phyloP scores from a whole-genome alignment of 495 filamentous ascomycete species.

The Terfezia boudieri region DNA sequence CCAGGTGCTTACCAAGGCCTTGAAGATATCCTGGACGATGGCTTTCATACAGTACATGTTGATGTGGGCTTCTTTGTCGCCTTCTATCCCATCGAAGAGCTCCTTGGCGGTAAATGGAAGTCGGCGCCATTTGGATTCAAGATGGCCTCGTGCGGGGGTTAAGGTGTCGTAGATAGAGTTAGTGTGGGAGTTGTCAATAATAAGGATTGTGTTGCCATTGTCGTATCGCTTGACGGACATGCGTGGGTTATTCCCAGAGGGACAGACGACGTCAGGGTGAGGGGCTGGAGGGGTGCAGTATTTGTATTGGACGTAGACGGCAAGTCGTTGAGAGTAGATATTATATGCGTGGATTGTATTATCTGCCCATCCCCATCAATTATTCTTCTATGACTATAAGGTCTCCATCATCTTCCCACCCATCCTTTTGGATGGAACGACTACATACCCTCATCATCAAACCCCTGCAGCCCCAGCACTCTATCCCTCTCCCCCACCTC shows the following conservation, averaged over 20 bases:
- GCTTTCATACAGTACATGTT: conserved; percentile 28
- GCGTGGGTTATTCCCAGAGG: conserved; percentile 11
- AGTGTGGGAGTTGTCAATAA: conserved; percentile 30
- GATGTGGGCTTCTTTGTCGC: conserved; percentile 18
- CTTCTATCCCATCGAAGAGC: conserved; percentile 13
- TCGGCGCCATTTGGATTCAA: conserved; percentile 30
- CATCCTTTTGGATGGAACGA: neutral
- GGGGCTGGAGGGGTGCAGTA: conserved; percentile 15
- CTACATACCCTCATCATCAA: conserved; percentile 23
- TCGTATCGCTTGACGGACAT: conserved; percentile 20
- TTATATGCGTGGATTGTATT: conserved; percentile 13
- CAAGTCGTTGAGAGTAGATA: conserved; percentile 13
- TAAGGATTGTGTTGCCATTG: conserved; percentile 31
- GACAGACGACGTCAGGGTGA: conserved; percentile 13
- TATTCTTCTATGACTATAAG: neutral
- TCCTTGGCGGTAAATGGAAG: conserved; percentile 27
- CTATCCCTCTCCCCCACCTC: conserved; percentile 16
- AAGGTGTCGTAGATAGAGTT: conserved; percentile 27
- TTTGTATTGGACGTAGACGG: conserved; percentile 23
- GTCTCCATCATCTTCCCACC: too few relatives aligned
- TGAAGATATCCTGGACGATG: conserved; percentile 30
- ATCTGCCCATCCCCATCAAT: conserved; percentile 1
- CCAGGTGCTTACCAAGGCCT: conserved; percentile 25
- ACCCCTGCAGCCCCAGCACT: conserved; percentile 29
- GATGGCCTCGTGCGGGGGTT: conserved; percentile 27